Conservation (phyloP, 169 alveolate genomes). For the Plasmodium sp. region DNA sequence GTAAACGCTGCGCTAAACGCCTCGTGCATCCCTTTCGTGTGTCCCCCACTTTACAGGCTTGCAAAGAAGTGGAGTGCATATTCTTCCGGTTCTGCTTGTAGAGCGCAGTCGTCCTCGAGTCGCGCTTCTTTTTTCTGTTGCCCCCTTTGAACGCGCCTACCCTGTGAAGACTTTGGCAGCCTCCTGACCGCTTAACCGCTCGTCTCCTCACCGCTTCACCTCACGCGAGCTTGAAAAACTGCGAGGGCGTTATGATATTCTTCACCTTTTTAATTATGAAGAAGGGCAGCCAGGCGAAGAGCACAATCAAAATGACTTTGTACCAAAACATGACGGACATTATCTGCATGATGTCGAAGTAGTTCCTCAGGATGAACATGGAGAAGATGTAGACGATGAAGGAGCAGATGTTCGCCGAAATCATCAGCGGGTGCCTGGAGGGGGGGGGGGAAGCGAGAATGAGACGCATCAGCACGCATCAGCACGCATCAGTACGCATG, state of each 20-base stretch:
- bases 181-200: not conserved
- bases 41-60: constrained; percentile 30
- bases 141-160: not conserved
- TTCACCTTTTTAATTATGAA: constrained; percentile 87
- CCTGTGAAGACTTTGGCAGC: not conserved
- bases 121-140: not conserved
- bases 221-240: constrained; percentile 85
- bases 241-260: constrained; percentile 91
- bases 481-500: not conserved
- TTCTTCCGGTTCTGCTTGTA: not conserved
- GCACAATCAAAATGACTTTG: constrained; percentile 91
- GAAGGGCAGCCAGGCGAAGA: constrained; percentile 94
- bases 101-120: not conserved
- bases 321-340: constrained; percentile 91
- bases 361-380: constrained; percentile 89
- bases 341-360: constrained; percentile 91
- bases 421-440: constrained; percentile 87
- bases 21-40: not conserved
- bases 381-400: constrained; percentile 88
- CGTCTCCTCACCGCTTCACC: not conserved
- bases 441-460: not conserved
- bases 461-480: not conserved
- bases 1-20: too few relatives aligned
- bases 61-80: constrained; percentile 25
- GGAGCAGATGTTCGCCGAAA: constrained; percentile 86